phyloP scores from a whole-genome alignment of 345 rosid species.

The Chamaenerion angustifolium region DNA sequence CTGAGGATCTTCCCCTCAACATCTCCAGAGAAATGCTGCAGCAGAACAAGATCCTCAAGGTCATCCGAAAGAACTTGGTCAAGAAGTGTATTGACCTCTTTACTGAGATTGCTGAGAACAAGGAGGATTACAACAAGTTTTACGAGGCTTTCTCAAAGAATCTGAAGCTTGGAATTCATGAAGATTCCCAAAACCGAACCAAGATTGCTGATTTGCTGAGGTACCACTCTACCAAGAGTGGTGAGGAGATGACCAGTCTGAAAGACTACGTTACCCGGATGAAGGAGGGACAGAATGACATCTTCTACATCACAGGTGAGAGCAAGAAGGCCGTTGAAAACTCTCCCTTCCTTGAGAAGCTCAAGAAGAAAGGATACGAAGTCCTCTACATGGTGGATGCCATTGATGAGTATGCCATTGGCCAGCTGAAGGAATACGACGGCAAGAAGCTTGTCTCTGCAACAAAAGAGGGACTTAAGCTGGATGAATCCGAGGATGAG shows the following conservation, averaged over 20 bases:
- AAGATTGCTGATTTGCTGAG: slow-evolving; percentile 75
- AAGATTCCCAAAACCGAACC: slow-evolving; percentile 62
- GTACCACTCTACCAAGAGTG: slow-evolving; percentile 88
- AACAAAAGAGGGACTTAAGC: slow-evolving; percentile 72
- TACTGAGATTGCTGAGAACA: slow-evolving; percentile 88
- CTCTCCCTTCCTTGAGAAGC: slow-evolving; percentile 88
- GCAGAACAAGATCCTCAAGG: slow-evolving; percentile 89
- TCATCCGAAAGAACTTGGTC: slow-evolving; percentile 79
- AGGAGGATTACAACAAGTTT: slow-evolving; percentile 88
- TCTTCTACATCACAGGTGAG: slow-evolving; percentile 83
- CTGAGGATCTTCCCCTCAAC: slow-evolving; percentile 86
- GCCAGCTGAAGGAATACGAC: slow-evolving; percentile 82
- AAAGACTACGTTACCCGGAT: slow-evolving; percentile 89
- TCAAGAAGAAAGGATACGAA: slow-evolving; percentile 79
- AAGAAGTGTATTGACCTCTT: slow-evolving; percentile 86
- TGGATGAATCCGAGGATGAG: slow-evolving; percentile 70
- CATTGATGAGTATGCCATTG: slow-evolving; percentile 70
- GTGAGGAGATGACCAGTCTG: slow-evolving; percentile 75
- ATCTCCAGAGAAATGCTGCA: slow-evolving; percentile 73
- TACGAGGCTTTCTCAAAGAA: slow-evolving; percentile 86
- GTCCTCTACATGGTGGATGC: slow-evolving; percentile 83
- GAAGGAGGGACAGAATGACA: slow-evolving; percentile 82
- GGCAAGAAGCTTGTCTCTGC: slow-evolving; percentile 83
- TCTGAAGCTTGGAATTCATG: slow-evolving; percentile 78
- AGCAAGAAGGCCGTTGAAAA: slow-evolving; percentile 91